Evolutionary conservation across 441 rosid genomes (phyloP).

Genomic region (Hura crepitans): DNA sequence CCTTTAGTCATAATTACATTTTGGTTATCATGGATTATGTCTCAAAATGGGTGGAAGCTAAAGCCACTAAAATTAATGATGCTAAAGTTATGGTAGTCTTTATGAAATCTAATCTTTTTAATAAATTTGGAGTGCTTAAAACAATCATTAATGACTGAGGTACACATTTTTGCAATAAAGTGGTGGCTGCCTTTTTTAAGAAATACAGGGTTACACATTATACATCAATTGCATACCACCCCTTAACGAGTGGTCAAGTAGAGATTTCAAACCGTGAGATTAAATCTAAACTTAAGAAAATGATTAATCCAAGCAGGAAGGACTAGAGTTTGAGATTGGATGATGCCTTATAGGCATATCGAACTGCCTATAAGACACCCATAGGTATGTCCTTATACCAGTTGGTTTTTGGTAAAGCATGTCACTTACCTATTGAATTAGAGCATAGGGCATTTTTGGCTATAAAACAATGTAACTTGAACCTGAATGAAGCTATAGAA

Average conservation of each 20-base stretch:
- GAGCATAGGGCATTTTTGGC: not conserved
- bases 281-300: not conserved
- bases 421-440: not conserved
- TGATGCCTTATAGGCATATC: not conserved
- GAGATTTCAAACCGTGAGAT: not conserved
- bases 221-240: not conserved
- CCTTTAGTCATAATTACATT: not conserved
- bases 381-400: not conserved
- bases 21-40: too few species aligned
- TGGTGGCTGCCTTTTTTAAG: not conserved
- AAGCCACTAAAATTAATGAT: not conserved
- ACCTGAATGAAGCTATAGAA: not conserved
- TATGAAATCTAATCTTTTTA: too few species aligned
- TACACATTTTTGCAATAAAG: too few species aligned
- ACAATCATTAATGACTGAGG: not conserved
- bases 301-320: not conserved
- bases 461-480: not conserved
- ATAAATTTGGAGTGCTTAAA: too few species aligned
- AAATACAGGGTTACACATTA: not conserved
- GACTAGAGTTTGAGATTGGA: not conserved
- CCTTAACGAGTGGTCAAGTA: not conserved
- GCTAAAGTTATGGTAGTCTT: not conserved
- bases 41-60: not conserved
- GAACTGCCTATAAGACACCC: not conserved
- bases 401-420: not conserved